Base-by-base conservation (phyloP, 306 rosid species). In the Canavalia ensiformis region DNA sequence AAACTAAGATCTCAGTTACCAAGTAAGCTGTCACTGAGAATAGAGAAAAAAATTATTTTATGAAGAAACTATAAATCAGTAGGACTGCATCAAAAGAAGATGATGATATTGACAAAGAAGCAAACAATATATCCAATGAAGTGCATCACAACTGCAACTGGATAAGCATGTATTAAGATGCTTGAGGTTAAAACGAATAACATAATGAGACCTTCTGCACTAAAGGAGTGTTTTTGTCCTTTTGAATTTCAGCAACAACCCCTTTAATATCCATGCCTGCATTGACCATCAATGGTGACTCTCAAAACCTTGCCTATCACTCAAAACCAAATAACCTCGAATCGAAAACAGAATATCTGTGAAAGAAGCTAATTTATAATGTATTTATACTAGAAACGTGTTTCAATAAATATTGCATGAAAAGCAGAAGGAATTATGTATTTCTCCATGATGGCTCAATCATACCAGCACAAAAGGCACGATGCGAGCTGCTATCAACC, bases 201-300 rank as follows among this genome's bases (percentile, higher is more conserved):
- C 50, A 72, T 86, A 84, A 62, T 81, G 77, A 86, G 85, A 95
- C 99, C 99, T 92, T 95, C 44, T 52, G 94, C 86, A 96, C 98
- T 85, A 96, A 97, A 92, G 97, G 90, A 50, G 99, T 96, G 91
- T 67, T 86, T 89, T 86, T 89, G 92, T 96, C 97, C 96, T 88
- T 92, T 83, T 81, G 97, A 75, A 95, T 93, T 89, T 95, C 99
- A 68, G 99, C 98, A 75, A 90, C 99, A 90, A 95, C 97, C 90
- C 99, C 98, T 92, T 95, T 95, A 89, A 93, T 93, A 93, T 95
- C 99, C 98, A 93, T 95, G 85, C 99, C 99, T 91, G 97, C 98
- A 95, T 85, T 78, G 79, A 85, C 85, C 95, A 86, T 71, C 85
- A 87, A 86, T 73, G 81, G 79, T 80, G 86, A 90, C 89, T 89